Base-by-base conservation (phyloP, 805 yeast genomes). In the Ogataea kodamae region DNA sequence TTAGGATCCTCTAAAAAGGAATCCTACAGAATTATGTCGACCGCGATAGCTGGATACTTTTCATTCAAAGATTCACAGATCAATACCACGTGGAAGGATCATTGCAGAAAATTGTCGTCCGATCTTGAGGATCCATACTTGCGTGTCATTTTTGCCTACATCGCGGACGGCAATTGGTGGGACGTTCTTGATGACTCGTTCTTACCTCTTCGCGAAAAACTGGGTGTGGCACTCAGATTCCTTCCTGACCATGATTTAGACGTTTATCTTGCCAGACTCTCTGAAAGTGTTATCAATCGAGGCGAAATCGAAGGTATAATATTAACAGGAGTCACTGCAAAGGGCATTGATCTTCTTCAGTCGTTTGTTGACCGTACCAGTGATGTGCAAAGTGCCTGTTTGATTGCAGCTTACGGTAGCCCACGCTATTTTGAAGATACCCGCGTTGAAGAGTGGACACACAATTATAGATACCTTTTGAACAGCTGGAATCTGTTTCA, bases 121-220 rank as follows among this genome's bases (percentile, higher is more conserved):
- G 96, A 87, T 47, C 66, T 90, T 37, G 90, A 82, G 9, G 81
- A 85, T 51, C 96, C 97, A 0, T 90, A 90, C 54, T 61, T 90
- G 40, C 65, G 97, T 26, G 96, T 95, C 0, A 84, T 90, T 1
- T 90, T 90, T 66, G 96, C 96, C 0, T 90, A 79, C 48, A 81
- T 90, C 34, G 88, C 96, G 0, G 96, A 90, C 52, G 83, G 86
- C 28, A 92, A 89, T 45, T 90, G 97, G 97, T 81, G 90, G 80
- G 97, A 87, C 51, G 95, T 90, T 2, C 65, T 90, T 33, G 95
- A 87, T 53, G 97, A 90, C 51, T 77, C 81, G 12, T 81, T 95
- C 1, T 67, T 90, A 25, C 96, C 98, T 0, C 64, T 90, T 24
- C 68, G 90, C 33, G 98, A 90, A 52, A 66, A 96, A 45, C 61